These are phyloP conservation scores for Pleurotus citrinopileatus DNA, from an alignment of 768 basidiomycete genomes.

Conservation along the genomic window DNA sequence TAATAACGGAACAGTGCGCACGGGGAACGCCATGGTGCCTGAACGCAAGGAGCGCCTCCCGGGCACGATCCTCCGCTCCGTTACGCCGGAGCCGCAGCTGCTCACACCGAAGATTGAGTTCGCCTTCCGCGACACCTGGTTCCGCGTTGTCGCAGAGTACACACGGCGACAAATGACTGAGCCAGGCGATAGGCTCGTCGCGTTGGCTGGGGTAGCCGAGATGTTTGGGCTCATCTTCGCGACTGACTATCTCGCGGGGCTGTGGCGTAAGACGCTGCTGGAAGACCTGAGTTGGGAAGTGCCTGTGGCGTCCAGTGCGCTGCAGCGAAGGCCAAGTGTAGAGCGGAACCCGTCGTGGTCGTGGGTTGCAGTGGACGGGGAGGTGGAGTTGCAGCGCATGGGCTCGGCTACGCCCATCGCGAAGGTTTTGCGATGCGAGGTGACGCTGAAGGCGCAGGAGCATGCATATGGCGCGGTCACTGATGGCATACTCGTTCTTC, in stretches of 20 bases:
- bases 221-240: neutral
- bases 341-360: neutral
- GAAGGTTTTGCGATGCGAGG: neutral
- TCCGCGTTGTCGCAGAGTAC: neutral
- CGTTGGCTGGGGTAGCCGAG: neutral
- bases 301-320: neutral
- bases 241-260: neutral
- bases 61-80: neutral
- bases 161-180: neutral
- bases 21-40: neutral
- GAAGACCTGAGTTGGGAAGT: neutral
- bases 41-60: neutral
- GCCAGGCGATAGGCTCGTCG: neutral
- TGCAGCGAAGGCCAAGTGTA: neutral
- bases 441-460: neutral
- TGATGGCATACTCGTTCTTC: neutral
- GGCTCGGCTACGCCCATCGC: neutral
- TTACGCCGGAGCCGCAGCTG: neutral
- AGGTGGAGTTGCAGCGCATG: neutral
- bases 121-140: neutral
- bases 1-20: neutral
- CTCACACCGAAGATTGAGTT: neutral
- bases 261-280: neutral
- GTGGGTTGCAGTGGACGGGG: neutral
- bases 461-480: neutral